phyloP scores from a whole-genome alignment of 306 rosid species.

The Fagus crenata region DNA sequence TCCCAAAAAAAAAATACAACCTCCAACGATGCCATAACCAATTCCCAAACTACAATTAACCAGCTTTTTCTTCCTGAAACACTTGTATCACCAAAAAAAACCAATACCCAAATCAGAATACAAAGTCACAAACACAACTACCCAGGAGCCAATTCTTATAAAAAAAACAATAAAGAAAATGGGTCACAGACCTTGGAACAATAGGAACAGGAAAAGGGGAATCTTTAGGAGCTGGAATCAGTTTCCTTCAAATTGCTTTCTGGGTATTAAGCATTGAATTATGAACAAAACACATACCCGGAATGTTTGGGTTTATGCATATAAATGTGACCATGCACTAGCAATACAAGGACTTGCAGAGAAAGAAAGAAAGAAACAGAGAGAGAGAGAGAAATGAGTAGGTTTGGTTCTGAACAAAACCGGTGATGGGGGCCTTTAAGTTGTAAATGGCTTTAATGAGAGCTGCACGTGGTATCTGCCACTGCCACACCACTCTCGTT shows the following conservation, averaged over 20 bases:
- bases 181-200: slow-evolving; percentile 42
- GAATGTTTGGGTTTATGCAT: slow-evolving; percentile 9
- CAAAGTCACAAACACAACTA: slow-evolving; percentile 17
- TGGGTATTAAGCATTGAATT: slow-evolving; percentile 29
- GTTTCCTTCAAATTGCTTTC: slow-evolving; percentile 31
- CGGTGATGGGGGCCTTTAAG: slow-evolving; percentile 24
- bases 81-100: not conserved
- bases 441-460: slow-evolving; percentile 45
- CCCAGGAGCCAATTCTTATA: slow-evolving; percentile 1
- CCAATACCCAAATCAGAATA: slow-evolving; percentile 7
- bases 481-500: slow-evolving; percentile 32
- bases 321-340: slow-evolving; percentile 25
- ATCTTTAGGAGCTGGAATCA: slow-evolving; percentile 12
- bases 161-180: not conserved
- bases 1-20: slow-evolving; percentile 16
- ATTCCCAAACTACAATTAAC: slow-evolving; percentile 24
- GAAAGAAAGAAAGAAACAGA: slow-evolving; percentile 11
- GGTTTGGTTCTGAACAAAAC: slow-evolving; percentile 50
- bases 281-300: slow-evolving; percentile 7
- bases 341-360: slow-evolving; percentile 1
- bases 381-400: slow-evolving; percentile 36
- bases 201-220: slow-evolving; percentile 12
- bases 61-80: slow-evolving; percentile 4
- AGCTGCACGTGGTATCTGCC: slow-evolving; percentile 75
- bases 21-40: slow-evolving; percentile 15